Base-by-base conservation (phyloP, 768 basidiomycete genomes). In the Suillus plorans region DNA sequence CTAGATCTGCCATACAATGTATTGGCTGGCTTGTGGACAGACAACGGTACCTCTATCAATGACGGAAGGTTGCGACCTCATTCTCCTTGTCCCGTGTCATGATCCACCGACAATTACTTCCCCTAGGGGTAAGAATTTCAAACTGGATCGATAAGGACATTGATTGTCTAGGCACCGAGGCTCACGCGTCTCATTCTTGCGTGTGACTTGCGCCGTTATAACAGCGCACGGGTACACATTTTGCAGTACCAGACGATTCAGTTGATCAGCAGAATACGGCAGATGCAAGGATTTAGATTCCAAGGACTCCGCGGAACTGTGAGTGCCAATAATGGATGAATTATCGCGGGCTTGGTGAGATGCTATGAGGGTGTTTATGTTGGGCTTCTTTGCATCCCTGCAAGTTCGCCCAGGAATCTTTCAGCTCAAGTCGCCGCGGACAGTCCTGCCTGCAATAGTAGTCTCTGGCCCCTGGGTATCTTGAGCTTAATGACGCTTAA, bases 201-300 rank as follows among this genome's bases (percentile, higher is more conserved):
- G 58, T 59, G 58, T 42, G 58, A 59, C 57, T 13, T 58, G 9
- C 22, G 39, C 22, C 57, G 39, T 20, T 25, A 5, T 28, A 41
- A 25, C n/a, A 28, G 25, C 41, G 41, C 18, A 59, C 18, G 28
- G 53, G 6, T 55, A 36, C 53, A 36, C 34, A n/a, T 55, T 42
- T 42, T 59, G 25, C 41, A 59, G 41, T 12, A 42, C 58, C 10
- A 44, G 25, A 20, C 41, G 3, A 28, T 20, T 59, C 41, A 20
- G 58, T 28, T 13, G 41, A 42, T 59, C 58, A 59, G 41, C 58
- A 59, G 58, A 22, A 41, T 37, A 58, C 31, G 52, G 57, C 16
- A 41, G 22, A 12, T 39, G 9, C 39, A 41, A 58, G 10, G 25
- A 58, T 58, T 39, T 25, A 28, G 39, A 25, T 25, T 28, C 53